Conservation (phyloP, 164 flowering plant species). For the Berberis thunbergii region DNA sequence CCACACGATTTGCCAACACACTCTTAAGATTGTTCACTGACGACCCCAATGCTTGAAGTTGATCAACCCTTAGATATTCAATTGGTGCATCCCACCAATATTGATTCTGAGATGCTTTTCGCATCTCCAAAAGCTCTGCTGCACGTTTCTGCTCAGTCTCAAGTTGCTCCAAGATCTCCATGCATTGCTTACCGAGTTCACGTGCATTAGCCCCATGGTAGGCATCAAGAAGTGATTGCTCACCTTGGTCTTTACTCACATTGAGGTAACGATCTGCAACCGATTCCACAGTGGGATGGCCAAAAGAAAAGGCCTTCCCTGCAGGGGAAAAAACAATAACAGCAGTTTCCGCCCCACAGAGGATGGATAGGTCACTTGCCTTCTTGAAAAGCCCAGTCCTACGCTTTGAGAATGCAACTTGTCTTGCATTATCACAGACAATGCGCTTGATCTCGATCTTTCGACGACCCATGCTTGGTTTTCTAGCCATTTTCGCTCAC, state of each 20-base stretch:
- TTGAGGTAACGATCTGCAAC: conserved; percentile 30
- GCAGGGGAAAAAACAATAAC: conserved; percentile 69
- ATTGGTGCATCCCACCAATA: conserved; percentile 57
- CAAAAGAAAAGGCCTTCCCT: conserved; percentile 56
- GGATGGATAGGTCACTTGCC: conserved; percentile 68
- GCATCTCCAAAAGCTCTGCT: conserved; percentile 17
- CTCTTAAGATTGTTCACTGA: conserved; percentile 36
- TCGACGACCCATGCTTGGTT: conserved; percentile 45
- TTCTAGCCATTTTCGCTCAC: conserved; percentile 21
- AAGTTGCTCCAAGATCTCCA: conserved; percentile 26
- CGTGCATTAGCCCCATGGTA: conserved; percentile 18
- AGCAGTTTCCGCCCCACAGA: conserved; percentile 54
- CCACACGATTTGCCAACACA: conserved; percentile 14
- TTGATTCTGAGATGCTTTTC: conserved; percentile 12
- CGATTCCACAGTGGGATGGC: conserved; percentile 50
- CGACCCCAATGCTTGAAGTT: conserved; percentile 30
- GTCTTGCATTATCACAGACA: conserved; percentile 32
- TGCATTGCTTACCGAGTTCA: conserved; percentile 37
- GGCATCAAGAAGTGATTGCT: conserved; percentile 9
- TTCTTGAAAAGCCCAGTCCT: conserved; percentile 69
- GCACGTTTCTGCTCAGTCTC: conserved; percentile 44
- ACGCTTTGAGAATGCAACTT: conserved; percentile 75
- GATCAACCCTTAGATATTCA: conserved; percentile 24
- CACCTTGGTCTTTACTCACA: neutral
- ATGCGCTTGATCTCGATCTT: conserved; percentile 38